A percentile compares a stretch with the other conserved stretches of the same genome.
Evolutionary conservation across 106 monocot species (phyloP).

Genomic region (Dendrobium nobile): DNA sequence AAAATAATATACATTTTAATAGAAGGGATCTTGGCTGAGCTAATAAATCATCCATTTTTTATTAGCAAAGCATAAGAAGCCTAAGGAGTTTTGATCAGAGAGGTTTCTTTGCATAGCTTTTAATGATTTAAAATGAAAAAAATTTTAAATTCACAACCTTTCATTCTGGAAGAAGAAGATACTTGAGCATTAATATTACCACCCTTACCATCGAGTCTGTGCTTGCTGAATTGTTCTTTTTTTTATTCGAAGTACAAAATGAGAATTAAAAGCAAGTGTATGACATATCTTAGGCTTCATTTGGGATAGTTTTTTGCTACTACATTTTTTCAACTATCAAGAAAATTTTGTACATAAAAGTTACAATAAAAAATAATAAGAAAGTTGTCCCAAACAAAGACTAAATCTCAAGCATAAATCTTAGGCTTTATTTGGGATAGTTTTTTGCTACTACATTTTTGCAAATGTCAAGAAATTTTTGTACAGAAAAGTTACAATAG

Average conservation of each 20-base stretch:
- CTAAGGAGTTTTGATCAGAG: too few species aligned
- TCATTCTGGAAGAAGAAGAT: slow-evolving; percentile 3
- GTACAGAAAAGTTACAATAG: too few species aligned
- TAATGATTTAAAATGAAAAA: slow-evolving; percentile 6
- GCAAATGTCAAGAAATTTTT: too few species aligned
- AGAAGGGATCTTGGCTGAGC: slow-evolving; percentile 11
- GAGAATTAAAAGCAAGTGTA: background rate
- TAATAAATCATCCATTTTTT: background rate
- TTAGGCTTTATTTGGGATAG: too few species aligned
- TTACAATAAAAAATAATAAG: too few species aligned
- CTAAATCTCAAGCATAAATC: too few species aligned
- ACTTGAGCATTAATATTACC: background rate
- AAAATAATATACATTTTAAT: background rate
- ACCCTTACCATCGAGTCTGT: background rate
- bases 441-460: too few species aligned
- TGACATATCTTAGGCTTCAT: background rate
- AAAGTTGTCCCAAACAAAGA: too few species aligned
- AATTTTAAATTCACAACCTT: slow-evolving; percentile 8
- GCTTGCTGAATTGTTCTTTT: background rate
- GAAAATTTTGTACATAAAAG: too few species aligned
- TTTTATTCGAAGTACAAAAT: slow-evolving; percentile 5
- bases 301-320: too few species aligned
- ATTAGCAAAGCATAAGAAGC: slow-evolving; percentile 7
- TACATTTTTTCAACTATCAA: too few species aligned
- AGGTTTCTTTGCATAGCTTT: background rate